Evolutionary conservation across 805 yeast genomes (phyloP).

Genomic region (Candida loeiensis): DNA sequence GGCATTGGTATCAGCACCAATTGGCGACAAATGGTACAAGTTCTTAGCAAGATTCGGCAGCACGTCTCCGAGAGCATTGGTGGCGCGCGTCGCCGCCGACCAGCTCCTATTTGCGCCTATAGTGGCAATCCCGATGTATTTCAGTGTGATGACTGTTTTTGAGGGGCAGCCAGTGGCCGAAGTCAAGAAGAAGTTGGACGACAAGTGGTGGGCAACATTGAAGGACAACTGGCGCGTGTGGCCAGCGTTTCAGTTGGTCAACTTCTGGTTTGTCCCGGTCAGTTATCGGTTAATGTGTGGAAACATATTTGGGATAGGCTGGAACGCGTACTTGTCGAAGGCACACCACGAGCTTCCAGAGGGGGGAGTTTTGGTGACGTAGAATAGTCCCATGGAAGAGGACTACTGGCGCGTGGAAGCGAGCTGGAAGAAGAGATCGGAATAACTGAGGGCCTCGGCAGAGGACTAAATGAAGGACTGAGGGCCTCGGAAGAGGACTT

Average conservation of each 20-base stretch:
- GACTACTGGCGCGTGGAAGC: no score
- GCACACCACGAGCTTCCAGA: conserved; percentile 35
- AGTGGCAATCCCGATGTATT: conserved; percentile 68
- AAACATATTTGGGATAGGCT: conserved; percentile 67
- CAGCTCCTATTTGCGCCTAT: conserved; percentile 77
- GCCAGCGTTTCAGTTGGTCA: conserved; percentile 82
- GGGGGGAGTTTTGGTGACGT: no score
- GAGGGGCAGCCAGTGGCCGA: conserved; percentile 42
- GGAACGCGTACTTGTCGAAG: conserved; percentile 78
- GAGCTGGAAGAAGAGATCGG: no score
- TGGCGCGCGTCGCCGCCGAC: conserved; percentile 58
- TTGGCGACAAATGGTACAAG: conserved; percentile 71
- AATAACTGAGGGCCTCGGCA: no score
- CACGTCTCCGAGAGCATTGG: conserved; percentile 5
- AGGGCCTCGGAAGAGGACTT: no score
- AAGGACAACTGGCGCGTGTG: conserved; percentile 79
- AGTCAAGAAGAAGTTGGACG: conserved; percentile 40
- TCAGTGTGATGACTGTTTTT: conserved; percentile 59
- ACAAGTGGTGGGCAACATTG: conserved; percentile 65
- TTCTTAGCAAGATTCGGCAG: conserved; percentile 26
- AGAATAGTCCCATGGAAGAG: no score
- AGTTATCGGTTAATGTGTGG: conserved; percentile 66
- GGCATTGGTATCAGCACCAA: conserved; percentile 67
- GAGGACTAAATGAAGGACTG: no score
- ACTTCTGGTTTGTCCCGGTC: conserved; percentile 73